A percentile compares a stretch with the other conserved stretches of the same genome.
Evolutionary conservation across 2,329 filamentous ascomycete species (phyloP).

Genomic region (Claviceps sp.): DNA sequence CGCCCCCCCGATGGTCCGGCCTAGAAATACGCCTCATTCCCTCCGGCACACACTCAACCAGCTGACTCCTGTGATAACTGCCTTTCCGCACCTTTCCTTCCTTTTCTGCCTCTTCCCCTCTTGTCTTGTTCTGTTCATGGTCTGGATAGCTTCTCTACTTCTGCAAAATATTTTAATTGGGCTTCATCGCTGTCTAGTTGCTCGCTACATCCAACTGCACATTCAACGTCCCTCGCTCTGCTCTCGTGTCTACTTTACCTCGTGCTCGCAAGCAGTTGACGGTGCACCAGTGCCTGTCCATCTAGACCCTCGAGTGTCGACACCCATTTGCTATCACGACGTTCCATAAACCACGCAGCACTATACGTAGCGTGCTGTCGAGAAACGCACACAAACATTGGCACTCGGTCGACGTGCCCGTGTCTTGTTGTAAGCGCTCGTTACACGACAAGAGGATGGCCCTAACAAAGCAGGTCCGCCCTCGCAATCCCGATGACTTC

Average conservation of each 20-base stretch:
- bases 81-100: neutral
- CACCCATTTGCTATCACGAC: neutral
- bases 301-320: neutral
- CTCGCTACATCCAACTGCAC: neutral
- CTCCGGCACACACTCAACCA: neutral
- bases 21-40: slow-evolving; percentile 8
- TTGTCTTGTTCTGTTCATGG: too few species aligned
- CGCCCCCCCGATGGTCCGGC: slow-evolving; percentile 5
- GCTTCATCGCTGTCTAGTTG: too few species aligned
- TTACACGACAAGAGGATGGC: slow-evolving; percentile 33
- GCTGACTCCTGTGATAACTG: neutral
- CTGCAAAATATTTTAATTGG: neutral
- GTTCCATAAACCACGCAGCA: neutral
- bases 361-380: neutral
- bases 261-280: neutral
- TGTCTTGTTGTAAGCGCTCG: slow-evolving; percentile 31
- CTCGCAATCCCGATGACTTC: slow-evolving; percentile 58
- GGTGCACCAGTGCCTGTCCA: neutral
- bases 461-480: slow-evolving; percentile 35
- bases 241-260: neutral
- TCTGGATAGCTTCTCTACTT: neutral
- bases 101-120: neutral
- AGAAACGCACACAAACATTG: slow-evolving; percentile 11
- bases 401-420: slow-evolving; percentile 17
- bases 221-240: neutral